Percentiles rank a stretch among this genome's conserved stretches.
phyloP scores from a whole-genome alignment of 2,329 filamentous ascomycete genomes.

The Fusarium guadeloupense region DNA sequence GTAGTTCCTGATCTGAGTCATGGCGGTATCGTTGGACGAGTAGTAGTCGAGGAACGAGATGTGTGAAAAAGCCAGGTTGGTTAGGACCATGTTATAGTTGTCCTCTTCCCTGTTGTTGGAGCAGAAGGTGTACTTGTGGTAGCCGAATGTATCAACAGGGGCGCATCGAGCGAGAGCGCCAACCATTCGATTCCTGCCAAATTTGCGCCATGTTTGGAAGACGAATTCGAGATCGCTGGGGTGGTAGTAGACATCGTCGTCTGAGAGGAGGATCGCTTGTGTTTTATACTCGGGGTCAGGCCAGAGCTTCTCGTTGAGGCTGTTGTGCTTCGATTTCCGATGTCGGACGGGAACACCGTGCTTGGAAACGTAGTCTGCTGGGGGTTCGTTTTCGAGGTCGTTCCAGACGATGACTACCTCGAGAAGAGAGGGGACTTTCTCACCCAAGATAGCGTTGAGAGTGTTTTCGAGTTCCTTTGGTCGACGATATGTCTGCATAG shows the following conservation, averaged over 20 bases:
- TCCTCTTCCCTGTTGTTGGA: conserved; percentile 36
- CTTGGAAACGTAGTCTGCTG: conserved; percentile 43
- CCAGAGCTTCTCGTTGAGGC: conserved; percentile 51
- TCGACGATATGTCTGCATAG: conserved; percentile 50
- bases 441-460: conserved; percentile 40
- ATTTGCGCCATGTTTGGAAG: conserved; percentile 53
- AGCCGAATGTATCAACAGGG: conserved; percentile 35
- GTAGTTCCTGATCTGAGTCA: conserved; percentile 47
- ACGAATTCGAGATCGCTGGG: conserved; percentile 52
- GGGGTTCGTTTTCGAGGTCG: conserved; percentile 45
- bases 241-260: conserved; percentile 53
- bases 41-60: conserved; percentile 53
- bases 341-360: conserved; percentile 48
- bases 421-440: conserved; percentile 48
- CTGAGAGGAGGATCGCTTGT: conserved; percentile 52
- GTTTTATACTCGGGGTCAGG: conserved; percentile 50
- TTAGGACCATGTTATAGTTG: conserved; percentile 50
- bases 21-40: conserved; percentile 47
- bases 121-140: conserved; percentile 49
- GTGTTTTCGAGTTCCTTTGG: conserved; percentile 49
- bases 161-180: conserved; percentile 52
- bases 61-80: conserved; percentile 51
- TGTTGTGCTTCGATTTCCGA: conserved; percentile 46
- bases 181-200: conserved; percentile 47
- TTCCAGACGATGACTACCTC: conserved; percentile 54